phyloP scores from a whole-genome alignment of 2,329 filamentous ascomycete species.

The Colletotrichum falcatum region DNA sequence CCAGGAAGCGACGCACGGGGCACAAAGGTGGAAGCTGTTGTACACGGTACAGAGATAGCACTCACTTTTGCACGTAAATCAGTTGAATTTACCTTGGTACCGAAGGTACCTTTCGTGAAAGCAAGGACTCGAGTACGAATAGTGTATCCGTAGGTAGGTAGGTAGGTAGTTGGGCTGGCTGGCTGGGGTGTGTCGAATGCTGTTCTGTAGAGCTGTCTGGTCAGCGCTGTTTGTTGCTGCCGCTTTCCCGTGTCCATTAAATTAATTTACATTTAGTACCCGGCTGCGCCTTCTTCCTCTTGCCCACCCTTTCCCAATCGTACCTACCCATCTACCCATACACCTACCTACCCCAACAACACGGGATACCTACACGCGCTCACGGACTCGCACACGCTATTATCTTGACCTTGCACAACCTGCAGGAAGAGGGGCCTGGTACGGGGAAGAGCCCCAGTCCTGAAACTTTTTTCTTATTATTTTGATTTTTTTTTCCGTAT shows the following conservation, averaged over 20 bases:
- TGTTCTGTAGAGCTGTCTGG: background rate
- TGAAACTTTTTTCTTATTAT: slow-evolving; percentile 16
- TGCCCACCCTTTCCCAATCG: background rate
- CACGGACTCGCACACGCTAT: slow-evolving; percentile 4
- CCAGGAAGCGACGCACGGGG: slow-evolving; percentile 31
- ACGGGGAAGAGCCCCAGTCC: background rate
- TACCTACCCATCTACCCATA: background rate
- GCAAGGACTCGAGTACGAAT: background rate
- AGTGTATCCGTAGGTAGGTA: background rate
- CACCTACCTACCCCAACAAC: background rate
- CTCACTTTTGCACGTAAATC: background rate
- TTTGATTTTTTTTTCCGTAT: background rate
- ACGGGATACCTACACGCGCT: slow-evolving; percentile 2
- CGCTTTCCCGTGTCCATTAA: slow-evolving; percentile 21
- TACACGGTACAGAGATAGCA: background rate
- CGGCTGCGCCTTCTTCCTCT: background rate
- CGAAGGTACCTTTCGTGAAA: background rate
- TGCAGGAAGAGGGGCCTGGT: slow-evolving; percentile 23
- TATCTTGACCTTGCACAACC: slow-evolving; percentile 10
- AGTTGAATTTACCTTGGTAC: background rate
- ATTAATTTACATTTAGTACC: slow-evolving; percentile 22
- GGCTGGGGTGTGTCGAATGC: slow-evolving; percentile 5
- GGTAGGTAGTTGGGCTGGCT: background rate
- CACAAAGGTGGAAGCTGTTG: slow-evolving; percentile 1
- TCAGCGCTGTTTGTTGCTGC: slow-evolving; percentile 26